phyloP scores from a whole-genome alignment of 108 stramenopile genomes.

The Schizochytrium sp. region DNA sequence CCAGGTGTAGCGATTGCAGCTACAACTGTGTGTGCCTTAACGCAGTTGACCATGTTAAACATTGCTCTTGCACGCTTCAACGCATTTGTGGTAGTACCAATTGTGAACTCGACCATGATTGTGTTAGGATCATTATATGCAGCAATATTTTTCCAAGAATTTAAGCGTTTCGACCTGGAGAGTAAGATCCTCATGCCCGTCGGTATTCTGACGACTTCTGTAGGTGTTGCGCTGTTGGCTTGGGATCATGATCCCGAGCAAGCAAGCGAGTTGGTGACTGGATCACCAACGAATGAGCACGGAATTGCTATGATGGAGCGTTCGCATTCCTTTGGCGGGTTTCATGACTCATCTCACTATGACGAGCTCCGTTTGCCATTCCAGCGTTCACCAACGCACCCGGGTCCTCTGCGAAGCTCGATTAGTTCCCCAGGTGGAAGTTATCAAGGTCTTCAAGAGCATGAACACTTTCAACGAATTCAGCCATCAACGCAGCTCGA shows the following conservation, averaged over 20 bases:
- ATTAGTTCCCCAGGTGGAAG: neutral
- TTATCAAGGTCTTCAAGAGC: neutral
- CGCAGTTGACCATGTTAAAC: constrained; percentile 8
- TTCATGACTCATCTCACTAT: neutral
- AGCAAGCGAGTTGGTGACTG: constrained; percentile 18
- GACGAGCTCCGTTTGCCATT: neutral
- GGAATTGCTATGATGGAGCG: neutral
- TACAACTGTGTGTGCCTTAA: neutral
- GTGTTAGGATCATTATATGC: constrained; percentile 35
- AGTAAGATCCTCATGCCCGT: constrained; percentile 50
- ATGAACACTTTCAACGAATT: constrained; percentile 26
- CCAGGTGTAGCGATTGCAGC: neutral
- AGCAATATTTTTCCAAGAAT: constrained; percentile 50
- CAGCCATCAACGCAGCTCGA: neutral
- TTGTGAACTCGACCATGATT: constrained; percentile 15
- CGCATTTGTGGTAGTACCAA: constrained; percentile 58
- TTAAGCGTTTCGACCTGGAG: constrained; percentile 31
- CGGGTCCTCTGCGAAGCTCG: neutral
- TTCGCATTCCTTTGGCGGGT: constrained; percentile 12
- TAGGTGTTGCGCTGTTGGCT: constrained; percentile 49
- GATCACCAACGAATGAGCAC: neutral
- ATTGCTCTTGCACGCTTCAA: neutral
- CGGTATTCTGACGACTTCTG: constrained; percentile 25
- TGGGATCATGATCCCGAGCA: constrained; percentile 37
- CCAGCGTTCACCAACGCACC: neutral